These are phyloP conservation scores for Myxozyma geophila DNA, from an alignment of 805 yeast genomes.

Conservation along the genomic window DNA sequence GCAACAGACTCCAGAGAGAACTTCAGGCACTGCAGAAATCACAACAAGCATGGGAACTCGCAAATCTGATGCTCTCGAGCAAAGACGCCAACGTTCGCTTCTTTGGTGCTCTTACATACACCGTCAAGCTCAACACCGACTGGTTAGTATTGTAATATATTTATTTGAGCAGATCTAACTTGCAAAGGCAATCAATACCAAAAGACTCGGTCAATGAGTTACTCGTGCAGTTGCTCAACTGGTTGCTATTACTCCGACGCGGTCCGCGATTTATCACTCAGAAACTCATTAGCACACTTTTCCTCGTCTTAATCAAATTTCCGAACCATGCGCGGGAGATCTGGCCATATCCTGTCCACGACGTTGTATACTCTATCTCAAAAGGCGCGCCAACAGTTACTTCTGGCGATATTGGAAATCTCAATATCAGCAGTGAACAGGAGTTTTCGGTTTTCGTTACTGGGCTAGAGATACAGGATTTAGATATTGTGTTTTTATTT, in stretches of 20 bases:
- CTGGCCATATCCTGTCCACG: constrained; percentile 31
- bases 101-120: constrained; percentile 80
- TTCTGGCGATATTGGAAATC: background rate
- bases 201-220: constrained; percentile 4
- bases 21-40: constrained; percentile 66
- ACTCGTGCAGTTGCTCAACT: constrained; percentile 19
- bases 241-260: constrained; percentile 21
- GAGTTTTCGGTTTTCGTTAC: constrained; percentile 4
- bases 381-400: background rate
- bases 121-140: constrained; percentile 58
- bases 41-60: constrained; percentile 60
- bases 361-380: constrained; percentile 20
- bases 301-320: constrained; percentile 21
- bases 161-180: background rate
- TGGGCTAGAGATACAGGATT: constrained; percentile 4
- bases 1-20: constrained; percentile 59
- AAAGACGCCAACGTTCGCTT: constrained; percentile 52
- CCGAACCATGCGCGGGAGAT: constrained; percentile 6
- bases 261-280: constrained; percentile 32
- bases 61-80: constrained; percentile 54
- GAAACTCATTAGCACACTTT: constrained; percentile 26
- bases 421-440: background rate
- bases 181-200: constrained; percentile 25
- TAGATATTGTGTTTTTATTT: constrained; percentile 17
- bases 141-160: constrained; percentile 11